phyloP scores from a whole-genome alignment of 306 rosid species.

The Vigna radiata region DNA sequence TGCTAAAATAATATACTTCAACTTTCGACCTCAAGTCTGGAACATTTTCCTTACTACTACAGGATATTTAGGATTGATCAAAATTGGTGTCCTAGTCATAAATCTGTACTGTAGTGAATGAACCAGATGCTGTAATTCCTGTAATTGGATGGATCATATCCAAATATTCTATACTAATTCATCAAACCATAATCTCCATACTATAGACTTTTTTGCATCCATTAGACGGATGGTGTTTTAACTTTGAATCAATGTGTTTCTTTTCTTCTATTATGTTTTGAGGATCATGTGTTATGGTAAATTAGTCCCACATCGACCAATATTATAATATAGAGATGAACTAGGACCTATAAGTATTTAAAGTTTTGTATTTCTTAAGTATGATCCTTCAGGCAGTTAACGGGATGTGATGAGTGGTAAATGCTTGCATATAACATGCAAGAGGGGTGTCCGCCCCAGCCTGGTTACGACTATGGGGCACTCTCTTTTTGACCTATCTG shows the following conservation, averaged over 20 bases:
- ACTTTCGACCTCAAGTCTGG: too few species aligned
- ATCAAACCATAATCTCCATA: too few species aligned
- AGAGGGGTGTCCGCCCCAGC: conserved; percentile 75
- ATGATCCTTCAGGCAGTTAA: conserved; percentile 94
- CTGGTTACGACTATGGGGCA: conserved; percentile 90
- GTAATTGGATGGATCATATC: not conserved
- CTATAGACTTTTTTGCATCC: too few species aligned
- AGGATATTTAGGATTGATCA: not conserved
- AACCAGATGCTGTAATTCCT: not conserved
- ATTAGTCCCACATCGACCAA: not conserved
- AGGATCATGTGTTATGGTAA: too few species aligned
- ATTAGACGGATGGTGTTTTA: too few species aligned
- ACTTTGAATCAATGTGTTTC: too few species aligned
- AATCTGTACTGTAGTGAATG: not conserved
- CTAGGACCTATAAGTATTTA: not conserved
- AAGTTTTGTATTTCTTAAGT: rapidly evolving
- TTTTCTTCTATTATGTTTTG: too few species aligned
- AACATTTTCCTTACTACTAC: not conserved
- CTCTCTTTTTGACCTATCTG: conserved; percentile 67
- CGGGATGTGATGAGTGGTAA: conserved; percentile 85
- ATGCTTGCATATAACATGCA: conserved; percentile 45
- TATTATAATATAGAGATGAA: not conserved
- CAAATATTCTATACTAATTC: not conserved
- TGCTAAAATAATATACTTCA: too few species aligned
- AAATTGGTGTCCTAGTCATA: not conserved